phyloP scores from a whole-genome alignment of 768 basidiomycete genomes.

The Suillus tomentosus region DNA sequence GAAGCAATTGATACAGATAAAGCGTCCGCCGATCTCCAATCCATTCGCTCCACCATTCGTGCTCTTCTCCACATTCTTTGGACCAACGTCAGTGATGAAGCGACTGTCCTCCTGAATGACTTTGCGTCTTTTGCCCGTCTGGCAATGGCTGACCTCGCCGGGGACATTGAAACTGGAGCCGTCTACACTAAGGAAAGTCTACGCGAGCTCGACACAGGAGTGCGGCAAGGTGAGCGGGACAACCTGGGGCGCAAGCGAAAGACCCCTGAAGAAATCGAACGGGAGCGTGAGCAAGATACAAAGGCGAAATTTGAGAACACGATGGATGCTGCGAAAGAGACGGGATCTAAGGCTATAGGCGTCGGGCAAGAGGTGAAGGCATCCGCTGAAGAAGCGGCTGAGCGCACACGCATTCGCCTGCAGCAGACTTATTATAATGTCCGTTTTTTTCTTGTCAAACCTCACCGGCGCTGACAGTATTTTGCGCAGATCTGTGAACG shows the following conservation, averaged over 20 bases:
- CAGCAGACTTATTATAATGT: constrained; percentile 58
- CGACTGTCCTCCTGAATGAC: constrained; percentile 56
- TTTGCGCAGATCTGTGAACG: constrained; percentile 58
- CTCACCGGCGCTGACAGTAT: background rate
- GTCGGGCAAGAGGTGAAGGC: constrained; percentile 45
- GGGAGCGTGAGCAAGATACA: constrained; percentile 42
- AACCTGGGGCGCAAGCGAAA: constrained; percentile 54
- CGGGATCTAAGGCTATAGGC: constrained; percentile 59
- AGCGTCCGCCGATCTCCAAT: constrained; percentile 50
- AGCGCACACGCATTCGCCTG: constrained; percentile 44
- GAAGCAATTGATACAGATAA: constrained; percentile 44
- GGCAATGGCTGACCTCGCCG: constrained; percentile 67
- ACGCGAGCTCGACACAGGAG: constrained; percentile 55
- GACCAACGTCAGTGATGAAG: constrained; percentile 54
- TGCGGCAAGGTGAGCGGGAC: constrained; percentile 62
- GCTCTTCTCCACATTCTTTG: constrained; percentile 55
- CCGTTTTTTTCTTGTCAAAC: constrained; percentile 8
- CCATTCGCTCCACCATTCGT: constrained; percentile 51
- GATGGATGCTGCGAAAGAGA: constrained; percentile 64
- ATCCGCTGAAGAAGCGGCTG: constrained; percentile 45
- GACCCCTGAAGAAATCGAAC: constrained; percentile 43
- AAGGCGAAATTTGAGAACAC: constrained; percentile 63
- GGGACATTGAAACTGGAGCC: constrained; percentile 55
- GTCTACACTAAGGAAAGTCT: constrained; percentile 52
- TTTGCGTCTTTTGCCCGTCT: constrained; percentile 66